Evolutionary conservation across 768 basidiomycete species (phyloP).

Genomic region (Tremella mesenterica): DNA sequence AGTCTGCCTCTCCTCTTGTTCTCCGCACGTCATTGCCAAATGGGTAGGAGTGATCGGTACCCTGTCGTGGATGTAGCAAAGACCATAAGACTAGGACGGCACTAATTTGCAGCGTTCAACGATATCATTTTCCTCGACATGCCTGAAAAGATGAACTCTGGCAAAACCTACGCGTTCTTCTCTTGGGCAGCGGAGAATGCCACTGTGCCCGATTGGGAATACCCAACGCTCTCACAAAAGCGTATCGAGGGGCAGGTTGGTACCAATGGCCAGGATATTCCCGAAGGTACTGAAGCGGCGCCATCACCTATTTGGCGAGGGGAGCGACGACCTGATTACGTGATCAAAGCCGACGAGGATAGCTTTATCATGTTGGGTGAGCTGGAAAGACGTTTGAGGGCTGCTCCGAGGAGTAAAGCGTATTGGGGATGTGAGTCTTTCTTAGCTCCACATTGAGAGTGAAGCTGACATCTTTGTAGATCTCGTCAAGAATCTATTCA

Average conservation of each 20-base stretch:
- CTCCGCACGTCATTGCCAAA: not conserved
- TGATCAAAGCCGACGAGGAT: conserved; percentile 92
- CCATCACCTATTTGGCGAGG: conserved; percentile 45
- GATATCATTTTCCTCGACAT: conserved; percentile 59
- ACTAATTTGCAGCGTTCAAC: conserved; percentile 34
- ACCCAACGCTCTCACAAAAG: conserved; percentile 2
- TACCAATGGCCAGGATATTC: too few relatives aligned
- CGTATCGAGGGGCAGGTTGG: conserved; percentile 29
- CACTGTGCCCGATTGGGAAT: conserved; percentile 70
- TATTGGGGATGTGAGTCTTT: conserved; percentile 43
- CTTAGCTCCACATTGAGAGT: not conserved
- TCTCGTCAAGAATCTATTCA: conserved; percentile 82
- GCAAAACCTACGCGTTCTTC: conserved; percentile 86
- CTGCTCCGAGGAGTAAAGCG: conserved; percentile 56
- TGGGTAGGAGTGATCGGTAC: not conserved
- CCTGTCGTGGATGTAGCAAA: not conserved
- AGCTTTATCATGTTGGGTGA: conserved; percentile 91
- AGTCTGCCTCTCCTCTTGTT: not conserved
- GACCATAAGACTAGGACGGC: not conserved
- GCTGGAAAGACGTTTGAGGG: conserved; percentile 75
- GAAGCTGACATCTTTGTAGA: conserved; percentile 18
- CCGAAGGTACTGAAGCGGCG: too few relatives aligned
- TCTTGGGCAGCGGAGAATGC: conserved; percentile 85
- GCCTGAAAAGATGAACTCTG: conserved; percentile 90
- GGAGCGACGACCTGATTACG: conserved; percentile 72